Evolutionary conservation across 2,329 filamentous ascomycete species (phyloP).

Genomic region (Trichoderma polysporum): DNA sequence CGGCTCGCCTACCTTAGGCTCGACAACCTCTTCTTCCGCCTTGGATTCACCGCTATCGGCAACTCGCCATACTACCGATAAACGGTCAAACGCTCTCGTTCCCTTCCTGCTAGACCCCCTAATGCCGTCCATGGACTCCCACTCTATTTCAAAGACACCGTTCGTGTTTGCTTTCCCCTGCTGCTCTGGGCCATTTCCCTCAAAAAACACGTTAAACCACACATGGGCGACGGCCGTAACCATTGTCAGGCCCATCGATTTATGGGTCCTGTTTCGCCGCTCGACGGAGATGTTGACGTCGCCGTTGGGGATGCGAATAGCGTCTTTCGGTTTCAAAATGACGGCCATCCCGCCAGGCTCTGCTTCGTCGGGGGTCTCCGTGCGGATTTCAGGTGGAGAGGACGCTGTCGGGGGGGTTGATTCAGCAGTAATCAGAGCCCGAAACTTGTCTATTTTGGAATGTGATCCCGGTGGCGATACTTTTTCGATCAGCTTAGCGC

Average conservation of each 20-base stretch:
- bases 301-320: slow-evolving; percentile 71
- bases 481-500: slow-evolving; percentile 37
- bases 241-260: slow-evolving; percentile 79
- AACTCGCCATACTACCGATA: slow-evolving; percentile 81
- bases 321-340: slow-evolving; percentile 70
- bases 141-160: slow-evolving; percentile 60
- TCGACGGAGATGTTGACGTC: slow-evolving; percentile 92
- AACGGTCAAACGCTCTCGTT: slow-evolving; percentile 72
- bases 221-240: slow-evolving; percentile 91
- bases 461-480: slow-evolving; percentile 28
- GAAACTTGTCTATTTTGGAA: slow-evolving; percentile 26
- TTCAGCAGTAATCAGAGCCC: slow-evolving; percentile 24
- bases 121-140: slow-evolving; percentile 83
- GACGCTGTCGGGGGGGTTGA: not conserved
- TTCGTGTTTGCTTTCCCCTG: slow-evolving; percentile 64
- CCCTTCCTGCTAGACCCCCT: slow-evolving; percentile 86
- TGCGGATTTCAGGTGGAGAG: slow-evolving; percentile 5
- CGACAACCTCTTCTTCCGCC: slow-evolving; percentile 44
- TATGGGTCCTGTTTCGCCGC: slow-evolving; percentile 74
- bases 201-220: slow-evolving; percentile 96
- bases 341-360: slow-evolving; percentile 68
- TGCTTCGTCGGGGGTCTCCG: slow-evolving; percentile 35
- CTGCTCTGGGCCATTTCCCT: slow-evolving; percentile 73
- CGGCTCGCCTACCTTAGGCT: slow-evolving; percentile 65
- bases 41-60: slow-evolving; percentile 30